These are phyloP conservation scores for Cordyceps farinosa DNA, from an alignment of 2,329 filamentous ascomycete species.

Conservation along the genomic window DNA sequence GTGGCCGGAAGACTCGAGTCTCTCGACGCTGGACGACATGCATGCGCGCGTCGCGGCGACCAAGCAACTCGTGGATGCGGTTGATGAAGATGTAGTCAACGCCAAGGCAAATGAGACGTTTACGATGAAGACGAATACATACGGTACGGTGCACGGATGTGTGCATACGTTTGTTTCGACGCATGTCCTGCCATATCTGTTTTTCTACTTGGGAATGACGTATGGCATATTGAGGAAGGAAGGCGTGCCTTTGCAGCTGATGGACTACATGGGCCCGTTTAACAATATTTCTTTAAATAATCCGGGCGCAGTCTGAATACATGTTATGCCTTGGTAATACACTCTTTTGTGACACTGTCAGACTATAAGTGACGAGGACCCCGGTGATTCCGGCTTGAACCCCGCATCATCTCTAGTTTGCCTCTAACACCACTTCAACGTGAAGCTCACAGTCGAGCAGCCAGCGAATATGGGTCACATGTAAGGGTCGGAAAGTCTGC, in stretches of 20 bases:
- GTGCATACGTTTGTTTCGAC: conserved; percentile 6
- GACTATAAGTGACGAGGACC: not conserved
- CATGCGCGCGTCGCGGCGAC: not conserved
- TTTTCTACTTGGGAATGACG: conserved; percentile 8
- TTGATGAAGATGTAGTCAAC: not conserved
- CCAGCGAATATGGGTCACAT: conserved; percentile 2
- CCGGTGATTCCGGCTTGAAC: not conserved
- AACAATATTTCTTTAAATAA: not conserved
- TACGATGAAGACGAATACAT: not conserved
- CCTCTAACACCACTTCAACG: not conserved
- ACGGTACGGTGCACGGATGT: conserved; percentile 5
- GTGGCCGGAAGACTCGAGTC: not conserved
- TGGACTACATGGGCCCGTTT: conserved; percentile 1
- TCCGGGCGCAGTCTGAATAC: not conserved
- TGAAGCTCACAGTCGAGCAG: not conserved
- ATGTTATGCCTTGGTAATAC: not conserved
- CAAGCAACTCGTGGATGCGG: not conserved
- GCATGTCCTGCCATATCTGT: conserved; percentile 9
- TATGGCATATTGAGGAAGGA: conserved; percentile 8
- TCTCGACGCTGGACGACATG: conserved; percentile 6
- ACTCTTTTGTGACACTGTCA: not conserved
- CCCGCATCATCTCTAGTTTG: not conserved
- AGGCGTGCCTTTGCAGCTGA: conserved; percentile 2
- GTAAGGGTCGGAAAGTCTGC: not conserved
- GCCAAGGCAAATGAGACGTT: conserved; percentile 5